phyloP scores from a whole-genome alignment of 169 alveolate genomes.

The Plasmodium knowlesi region DNA sequence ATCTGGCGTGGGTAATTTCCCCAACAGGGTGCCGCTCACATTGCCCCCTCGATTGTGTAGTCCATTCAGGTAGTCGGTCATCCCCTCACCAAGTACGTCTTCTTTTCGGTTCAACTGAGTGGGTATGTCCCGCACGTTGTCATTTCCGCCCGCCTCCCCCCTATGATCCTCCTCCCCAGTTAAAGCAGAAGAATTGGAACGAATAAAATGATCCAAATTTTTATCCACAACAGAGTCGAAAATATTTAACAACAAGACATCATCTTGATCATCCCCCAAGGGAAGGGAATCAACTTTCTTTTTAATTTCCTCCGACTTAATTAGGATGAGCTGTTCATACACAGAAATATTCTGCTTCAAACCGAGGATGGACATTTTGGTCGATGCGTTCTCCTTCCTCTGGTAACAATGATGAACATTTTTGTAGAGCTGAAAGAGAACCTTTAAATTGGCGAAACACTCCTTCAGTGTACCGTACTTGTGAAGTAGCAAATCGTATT shows the following conservation, averaged over 20 bases:
- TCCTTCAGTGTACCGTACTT: slow-evolving; percentile 17
- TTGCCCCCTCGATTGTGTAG: not conserved
- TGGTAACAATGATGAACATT: slow-evolving; percentile 31
- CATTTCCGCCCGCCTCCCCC: not conserved
- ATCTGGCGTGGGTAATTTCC: not conserved
- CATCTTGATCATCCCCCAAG: slow-evolving; percentile 1
- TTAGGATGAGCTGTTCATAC: slow-evolving; percentile 50
- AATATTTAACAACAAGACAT: slow-evolving; percentile 3
- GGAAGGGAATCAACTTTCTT: not conserved
- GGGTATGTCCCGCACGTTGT: not conserved
- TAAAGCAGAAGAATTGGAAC: not conserved
- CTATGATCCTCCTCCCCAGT: not conserved
- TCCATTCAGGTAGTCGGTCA: not conserved
- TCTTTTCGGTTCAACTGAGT: not conserved
- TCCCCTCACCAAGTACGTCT: not conserved
- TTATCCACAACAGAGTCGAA: slow-evolving; percentile 17
- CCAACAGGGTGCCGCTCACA: not conserved
- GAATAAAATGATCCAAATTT: slow-evolving; percentile 26
- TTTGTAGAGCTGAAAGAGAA: slow-evolving; percentile 29
- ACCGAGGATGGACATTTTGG: slow-evolving; percentile 10
- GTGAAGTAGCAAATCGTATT: slow-evolving; percentile 20
- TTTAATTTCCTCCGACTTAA: slow-evolving; percentile 33
- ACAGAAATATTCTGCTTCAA: slow-evolving; percentile 65
- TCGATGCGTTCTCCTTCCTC: slow-evolving; percentile 16
- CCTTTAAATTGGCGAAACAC: not conserved